phyloP scores from a whole-genome alignment of 306 rosid genomes.

The Hippophae gyantsensis region DNA sequence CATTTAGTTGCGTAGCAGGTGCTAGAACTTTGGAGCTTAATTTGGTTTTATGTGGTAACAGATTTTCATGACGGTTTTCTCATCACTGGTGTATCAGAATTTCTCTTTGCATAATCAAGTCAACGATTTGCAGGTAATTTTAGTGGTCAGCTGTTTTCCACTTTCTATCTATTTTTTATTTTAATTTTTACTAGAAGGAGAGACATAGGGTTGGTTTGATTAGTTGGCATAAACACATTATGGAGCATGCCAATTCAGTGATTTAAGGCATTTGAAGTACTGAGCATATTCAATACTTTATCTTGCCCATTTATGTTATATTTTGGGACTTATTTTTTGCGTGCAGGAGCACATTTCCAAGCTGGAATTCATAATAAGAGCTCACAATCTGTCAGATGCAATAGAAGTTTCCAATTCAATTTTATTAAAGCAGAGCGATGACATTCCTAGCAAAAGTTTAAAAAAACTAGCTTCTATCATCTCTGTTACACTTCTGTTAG shows the following conservation, averaged over 20 bases:
- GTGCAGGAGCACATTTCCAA: constrained; percentile 45
- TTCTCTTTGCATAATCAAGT: constrained; percentile 41
- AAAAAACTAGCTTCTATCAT: constrained; percentile 44
- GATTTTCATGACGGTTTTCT: constrained; percentile 39
- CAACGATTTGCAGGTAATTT: constrained; percentile 49
- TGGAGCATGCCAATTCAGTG: too few relatives aligned
- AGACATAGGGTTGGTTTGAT: too few relatives aligned
- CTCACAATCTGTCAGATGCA: constrained; percentile 28
- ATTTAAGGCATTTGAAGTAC: too few relatives aligned
- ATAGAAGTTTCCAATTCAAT: constrained; percentile 19
- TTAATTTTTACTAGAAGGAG: not conserved
- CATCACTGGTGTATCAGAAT: constrained; percentile 47
- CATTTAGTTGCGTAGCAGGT: too few relatives aligned
- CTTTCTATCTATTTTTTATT: not conserved
- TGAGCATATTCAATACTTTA: too few relatives aligned
- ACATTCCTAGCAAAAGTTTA: constrained; percentile 27
- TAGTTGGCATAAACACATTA: too few relatives aligned
- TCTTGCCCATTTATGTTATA: too few relatives aligned
- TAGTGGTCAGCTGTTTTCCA: not conserved
- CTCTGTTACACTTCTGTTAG: constrained; percentile 38
- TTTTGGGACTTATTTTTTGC: not conserved
- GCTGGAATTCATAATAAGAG: constrained; percentile 36
- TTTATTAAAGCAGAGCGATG: constrained; percentile 19
- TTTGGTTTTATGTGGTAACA: constrained; percentile 16
- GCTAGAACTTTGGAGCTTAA: too few relatives aligned